Base-by-base conservation (phyloP, 306 rosid species). In the Citrullus colocynthis region DNA sequence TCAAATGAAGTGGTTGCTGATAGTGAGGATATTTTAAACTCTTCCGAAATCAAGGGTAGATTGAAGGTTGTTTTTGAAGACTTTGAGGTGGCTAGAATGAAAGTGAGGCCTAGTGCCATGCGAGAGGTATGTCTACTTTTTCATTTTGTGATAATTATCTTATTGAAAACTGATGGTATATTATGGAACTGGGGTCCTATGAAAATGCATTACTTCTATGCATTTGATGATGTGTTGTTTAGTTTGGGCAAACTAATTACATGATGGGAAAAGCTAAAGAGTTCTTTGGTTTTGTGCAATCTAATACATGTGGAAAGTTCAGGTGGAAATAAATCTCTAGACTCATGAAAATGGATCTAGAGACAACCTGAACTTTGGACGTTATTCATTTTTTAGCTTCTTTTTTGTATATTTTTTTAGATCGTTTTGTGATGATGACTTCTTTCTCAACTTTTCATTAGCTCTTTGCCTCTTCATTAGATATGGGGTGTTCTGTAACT, bases 21-120 rank as follows among this genome's bases (percentile, higher is more conserved):
- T 79, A 62, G 42, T 71, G 80, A 84, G 51, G 77, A 78, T 66
- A 79, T 39, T 42, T 36, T 52, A 45, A 77, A 81, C 79, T 81
- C 61, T 42, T 39, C 49, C 75, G 88, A 85, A 76, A 85, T 86
- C 65, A 89, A 83, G 59, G 82, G 70, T 54, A n/a, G 28, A 64
- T 85, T 91, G 79, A 84, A 81, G 81, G 87, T 92, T 77, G 77
- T 64, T 78, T 90, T 85, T 84, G 96, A 90, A 79, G 96, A 92
- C 86, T 94, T 94, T 86, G 91, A 86, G 85, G 87, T 85, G 85
- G 96, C 98, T 62, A 88, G 82, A 85, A 82, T 85, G 84, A 89
- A 82, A 90, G 91, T 92, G 79, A 85, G 95, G 75, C 98, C 97
- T 71, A 94, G 97, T 90, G 98, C 98, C 83, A 94, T 94, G 97